Evolutionary conservation across 176 grass and related monocot genomes (phyloP).

Genomic region (Miscanthus lutarioriparius): DNA sequence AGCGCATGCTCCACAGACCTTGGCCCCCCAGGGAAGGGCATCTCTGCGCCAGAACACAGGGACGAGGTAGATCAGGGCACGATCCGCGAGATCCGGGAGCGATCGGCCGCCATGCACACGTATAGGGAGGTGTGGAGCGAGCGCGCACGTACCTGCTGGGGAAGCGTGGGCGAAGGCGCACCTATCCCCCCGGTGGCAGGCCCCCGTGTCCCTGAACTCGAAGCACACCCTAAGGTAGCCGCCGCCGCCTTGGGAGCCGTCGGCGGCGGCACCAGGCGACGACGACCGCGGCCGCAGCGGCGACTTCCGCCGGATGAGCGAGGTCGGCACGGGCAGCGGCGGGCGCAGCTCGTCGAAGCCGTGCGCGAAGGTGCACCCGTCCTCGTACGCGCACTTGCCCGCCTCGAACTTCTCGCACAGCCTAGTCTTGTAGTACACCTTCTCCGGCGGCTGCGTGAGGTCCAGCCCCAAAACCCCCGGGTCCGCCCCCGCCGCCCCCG

Average conservation of each 20-base stretch:
- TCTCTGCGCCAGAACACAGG: conserved; percentile 4
- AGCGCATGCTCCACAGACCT: not conserved
- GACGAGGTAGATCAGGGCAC: not conserved
- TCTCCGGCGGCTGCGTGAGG: conserved; percentile 13
- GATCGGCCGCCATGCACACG: conserved; percentile 46
- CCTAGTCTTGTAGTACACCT: conserved; percentile 54
- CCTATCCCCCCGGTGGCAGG: conserved; percentile 35
- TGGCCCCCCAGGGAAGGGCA: not conserved
- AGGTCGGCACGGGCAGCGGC: not conserved
- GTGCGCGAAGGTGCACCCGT: conserved; percentile 61
- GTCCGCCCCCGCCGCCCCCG: not conserved
- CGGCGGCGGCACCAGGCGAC: not conserved
- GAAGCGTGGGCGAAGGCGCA: conserved; percentile 45
- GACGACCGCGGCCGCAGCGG: not conserved
- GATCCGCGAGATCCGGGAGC: conserved; percentile 26
- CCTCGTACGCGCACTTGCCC: conserved; percentile 33
- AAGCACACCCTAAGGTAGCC: conserved; percentile 37
- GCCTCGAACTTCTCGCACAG: conserved; percentile 50
- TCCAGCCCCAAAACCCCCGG: not conserved
- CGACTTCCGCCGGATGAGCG: not conserved
- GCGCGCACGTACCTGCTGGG: not conserved
- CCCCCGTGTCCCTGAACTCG: conserved; percentile 39
- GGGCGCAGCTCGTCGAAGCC: conserved; percentile 49
- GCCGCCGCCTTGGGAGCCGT: too few species aligned
- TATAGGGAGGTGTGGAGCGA: not conserved